Base-by-base conservation (phyloP, 176 grass and related monocot genomes). In the Oryza glaberrima region DNA sequence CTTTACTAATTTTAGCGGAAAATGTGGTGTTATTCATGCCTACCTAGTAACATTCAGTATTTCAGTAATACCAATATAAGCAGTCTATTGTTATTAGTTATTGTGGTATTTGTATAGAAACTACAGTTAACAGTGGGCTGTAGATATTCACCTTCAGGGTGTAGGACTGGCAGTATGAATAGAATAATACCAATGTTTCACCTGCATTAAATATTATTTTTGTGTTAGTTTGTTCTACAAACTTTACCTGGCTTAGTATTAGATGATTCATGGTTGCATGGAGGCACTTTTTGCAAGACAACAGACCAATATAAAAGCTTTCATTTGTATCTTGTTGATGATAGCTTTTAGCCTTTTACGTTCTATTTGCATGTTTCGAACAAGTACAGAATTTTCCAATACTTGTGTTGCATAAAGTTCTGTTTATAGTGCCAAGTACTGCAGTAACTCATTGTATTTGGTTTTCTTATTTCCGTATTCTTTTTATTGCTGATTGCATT, bases 381-480 rank as follows among this genome's bases (percentile, higher is more conserved):
- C 23, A 43, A 72, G 51, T 65, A 73, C 45, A 46, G 7, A 30
- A 32, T 44, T 35, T 34, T 52, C 40, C 78, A 81, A 48, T 81
- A 28, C 44, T 46, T 44, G 38, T 65, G 13, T 78, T 79, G 28
- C 15, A 47, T 28, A 44, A 79, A 66, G 14, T 47, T 28, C 12
- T 69, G 25, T 34, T 80, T 48, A 20, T 5, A 20, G 76, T 47
- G 22, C 40, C 28, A 19, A 79, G 11, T 68, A 47, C 44, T 36
- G 44, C 44, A 80, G 13, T 28, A 47, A 49, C 19, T 63, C 52
- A 3, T 3, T 1, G 9, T n/a, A 47, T 47, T 19, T 70, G 7
- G 1, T 45, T 70, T 6, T 47, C 28, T 81, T 81, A 49, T 81
- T 81, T 81, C 47, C 28, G 11, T 67, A 40, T 40, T 22, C 44